Evolutionary conservation across 331 rosid species (phyloP).

Genomic region (Malus hybrid): DNA sequence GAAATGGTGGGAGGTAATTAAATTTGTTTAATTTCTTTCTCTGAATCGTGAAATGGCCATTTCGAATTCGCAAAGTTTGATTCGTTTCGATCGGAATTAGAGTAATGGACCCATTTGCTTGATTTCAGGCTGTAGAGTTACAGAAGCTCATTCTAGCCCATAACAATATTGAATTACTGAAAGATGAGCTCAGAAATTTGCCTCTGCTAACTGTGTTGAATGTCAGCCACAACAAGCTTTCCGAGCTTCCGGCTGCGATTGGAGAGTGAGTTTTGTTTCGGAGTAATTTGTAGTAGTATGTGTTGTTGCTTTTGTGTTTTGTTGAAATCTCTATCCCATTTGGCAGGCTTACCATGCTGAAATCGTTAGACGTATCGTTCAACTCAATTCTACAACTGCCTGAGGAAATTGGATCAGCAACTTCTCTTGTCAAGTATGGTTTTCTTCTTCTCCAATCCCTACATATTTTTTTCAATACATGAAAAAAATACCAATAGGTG

Average conservation of each 20-base stretch:
- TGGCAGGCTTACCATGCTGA: slow-evolving; percentile 62
- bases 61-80: neutral
- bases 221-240: slow-evolving; percentile 77
- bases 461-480: neutral
- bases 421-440: slow-evolving; percentile 74
- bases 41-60: neutral
- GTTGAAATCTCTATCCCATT: neutral
- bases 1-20: slow-evolving; percentile 93
- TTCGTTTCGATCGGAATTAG: neutral
- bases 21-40: neutral
- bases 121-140: slow-evolving; percentile 75
- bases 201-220: slow-evolving; percentile 59
- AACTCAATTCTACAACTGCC: slow-evolving; percentile 52
- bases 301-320: neutral
- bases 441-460: neutral
- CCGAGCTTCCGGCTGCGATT: slow-evolving; percentile 66
- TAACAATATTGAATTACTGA: slow-evolving; percentile 55
- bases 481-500: neutral
- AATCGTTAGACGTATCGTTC: slow-evolving; percentile 66
- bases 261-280: slow-evolving; percentile 70
- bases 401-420: slow-evolving; percentile 73
- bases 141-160: slow-evolving; percentile 87
- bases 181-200: slow-evolving; percentile 65
- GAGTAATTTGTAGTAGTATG: neutral
- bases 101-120: neutral